Percentiles rank a stretch among this genome's conserved stretches.
These are phyloP conservation scores for Colletotrichum salicis DNA, from an alignment of 2,329 filamentous ascomycete species.

Conservation along the genomic window DNA sequence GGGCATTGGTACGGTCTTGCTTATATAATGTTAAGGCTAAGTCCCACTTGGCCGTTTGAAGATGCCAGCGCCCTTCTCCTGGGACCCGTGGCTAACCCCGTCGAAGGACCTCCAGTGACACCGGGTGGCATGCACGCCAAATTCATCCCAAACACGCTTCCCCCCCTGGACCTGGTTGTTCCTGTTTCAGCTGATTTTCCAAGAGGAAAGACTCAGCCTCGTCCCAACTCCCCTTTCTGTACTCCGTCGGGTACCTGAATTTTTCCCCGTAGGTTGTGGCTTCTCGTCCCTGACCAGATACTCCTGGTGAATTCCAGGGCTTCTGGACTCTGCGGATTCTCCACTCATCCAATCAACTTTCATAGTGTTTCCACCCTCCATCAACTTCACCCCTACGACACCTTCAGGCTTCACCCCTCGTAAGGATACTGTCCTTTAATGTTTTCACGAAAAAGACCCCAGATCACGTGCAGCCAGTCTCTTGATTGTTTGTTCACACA, in stretches of 20 bases:
- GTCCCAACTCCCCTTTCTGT: slow-evolving; percentile 3
- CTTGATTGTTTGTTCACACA: background rate
- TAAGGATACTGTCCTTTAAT: too few species aligned
- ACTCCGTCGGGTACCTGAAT: too few species aligned
- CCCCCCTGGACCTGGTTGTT: slow-evolving; percentile 21
- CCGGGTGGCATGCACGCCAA: background rate
- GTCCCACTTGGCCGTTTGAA: slow-evolving; percentile 32
- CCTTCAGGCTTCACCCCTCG: background rate
- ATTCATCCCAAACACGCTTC: slow-evolving; percentile 18
- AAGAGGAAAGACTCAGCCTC: slow-evolving; percentile 25
- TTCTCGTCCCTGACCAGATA: slow-evolving; percentile 4
- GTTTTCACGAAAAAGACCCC: slow-evolving; percentile 9
- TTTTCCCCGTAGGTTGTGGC: background rate
- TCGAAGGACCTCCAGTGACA: too few species aligned
- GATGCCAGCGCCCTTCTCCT: slow-evolving; percentile 1
- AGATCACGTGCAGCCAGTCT: slow-evolving; percentile 11
- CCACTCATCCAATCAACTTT: slow-evolving; percentile 10
- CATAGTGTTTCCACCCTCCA: background rate
- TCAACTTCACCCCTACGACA: slow-evolving; percentile 1
- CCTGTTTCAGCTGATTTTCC: slow-evolving; percentile 34
- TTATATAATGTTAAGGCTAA: slow-evolving; percentile 20
- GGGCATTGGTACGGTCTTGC: background rate
- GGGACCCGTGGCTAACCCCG: background rate
- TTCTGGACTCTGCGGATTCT: background rate
- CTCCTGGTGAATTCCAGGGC: background rate